phyloP scores from a whole-genome alignment of 352 stramenopile genomes.

The Aphanomyces stellatus region DNA sequence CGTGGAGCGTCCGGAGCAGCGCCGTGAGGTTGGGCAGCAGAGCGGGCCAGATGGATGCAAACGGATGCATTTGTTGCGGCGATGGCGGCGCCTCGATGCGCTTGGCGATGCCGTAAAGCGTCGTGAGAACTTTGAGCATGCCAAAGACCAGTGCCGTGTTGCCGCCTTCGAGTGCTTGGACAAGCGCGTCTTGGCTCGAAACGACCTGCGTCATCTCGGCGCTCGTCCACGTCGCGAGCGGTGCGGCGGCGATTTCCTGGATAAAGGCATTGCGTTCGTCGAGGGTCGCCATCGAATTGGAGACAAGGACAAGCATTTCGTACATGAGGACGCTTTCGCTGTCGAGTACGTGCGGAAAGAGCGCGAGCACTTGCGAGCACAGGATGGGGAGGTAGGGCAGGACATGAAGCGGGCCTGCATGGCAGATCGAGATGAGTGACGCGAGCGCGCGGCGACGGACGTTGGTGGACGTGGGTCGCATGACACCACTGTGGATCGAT shows the following conservation, averaged over 20 bases:
- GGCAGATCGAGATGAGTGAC: slow-evolving; percentile 69
- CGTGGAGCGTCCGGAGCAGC: slow-evolving; percentile 51
- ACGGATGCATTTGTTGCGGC: slow-evolving; percentile 26
- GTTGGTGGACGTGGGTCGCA: slow-evolving; percentile 64
- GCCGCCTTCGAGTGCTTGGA: slow-evolving; percentile 42
- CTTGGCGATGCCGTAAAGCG: slow-evolving; percentile 68
- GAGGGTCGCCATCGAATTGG: slow-evolving; percentile 59
- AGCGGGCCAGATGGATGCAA: slow-evolving; percentile 49
- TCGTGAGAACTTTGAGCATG: slow-evolving; percentile 69
- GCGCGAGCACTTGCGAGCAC: slow-evolving; percentile 51
- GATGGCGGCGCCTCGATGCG: slow-evolving; percentile 28
- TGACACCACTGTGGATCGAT: slow-evolving; percentile 39
- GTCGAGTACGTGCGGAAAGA: slow-evolving; percentile 69
- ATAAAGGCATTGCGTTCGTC: slow-evolving; percentile 58
- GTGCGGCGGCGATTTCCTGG: slow-evolving; percentile 62
- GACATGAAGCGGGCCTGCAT: slow-evolving; percentile 62
- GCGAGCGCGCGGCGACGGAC: slow-evolving; percentile 54
- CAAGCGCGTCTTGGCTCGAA: slow-evolving; percentile 40
- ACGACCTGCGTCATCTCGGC: slow-evolving; percentile 56
- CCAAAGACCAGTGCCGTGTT: slow-evolving; percentile 31
- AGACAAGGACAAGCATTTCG: slow-evolving; percentile 74
- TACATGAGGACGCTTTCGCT: slow-evolving; percentile 71
- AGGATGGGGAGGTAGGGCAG: slow-evolving; percentile 64
- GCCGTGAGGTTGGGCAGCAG: slow-evolving; percentile 58
- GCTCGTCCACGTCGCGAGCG: slow-evolving; percentile 51